A percentile compares a stretch with the other conserved stretches of the same genome.
These are phyloP conservation scores for Cryptomeria japonica DNA, from an alignment of 75 land plant genomes.

Conservation along the genomic window DNA sequence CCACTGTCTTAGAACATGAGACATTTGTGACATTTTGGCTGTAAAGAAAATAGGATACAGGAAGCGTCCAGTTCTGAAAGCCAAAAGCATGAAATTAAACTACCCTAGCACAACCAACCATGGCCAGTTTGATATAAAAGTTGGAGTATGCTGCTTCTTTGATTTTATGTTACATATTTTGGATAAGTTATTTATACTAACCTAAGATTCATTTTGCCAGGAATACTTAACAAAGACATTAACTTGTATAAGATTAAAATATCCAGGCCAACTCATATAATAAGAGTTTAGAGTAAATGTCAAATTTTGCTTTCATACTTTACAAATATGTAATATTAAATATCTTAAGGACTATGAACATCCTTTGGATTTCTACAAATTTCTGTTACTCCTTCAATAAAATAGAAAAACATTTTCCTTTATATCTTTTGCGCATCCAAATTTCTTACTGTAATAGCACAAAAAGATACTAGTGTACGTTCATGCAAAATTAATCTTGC, in stretches of 20 bases:
- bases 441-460: background rate
- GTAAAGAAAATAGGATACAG: background rate
- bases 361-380: background rate
- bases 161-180: background rate
- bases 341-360: background rate
- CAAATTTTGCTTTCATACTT: background rate
- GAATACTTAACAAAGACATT: background rate
- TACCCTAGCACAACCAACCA: background rate
- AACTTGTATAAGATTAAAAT: background rate
- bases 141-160: background rate
- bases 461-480: background rate
- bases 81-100: background rate
- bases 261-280: background rate
- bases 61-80: background rate
- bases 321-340: background rate
- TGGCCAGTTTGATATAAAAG: background rate
- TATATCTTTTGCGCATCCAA: background rate
- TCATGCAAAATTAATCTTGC: background rate
- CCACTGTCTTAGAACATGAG: background rate
- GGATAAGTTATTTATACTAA: background rate
- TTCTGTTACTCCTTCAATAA: background rate
- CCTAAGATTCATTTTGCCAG: background rate
- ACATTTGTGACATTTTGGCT: background rate
- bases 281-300: background rate
- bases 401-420: background rate